Evolutionary conservation across 257 asterid genomes (phyloP).

Genomic region (Przewalskia tangutica): DNA sequence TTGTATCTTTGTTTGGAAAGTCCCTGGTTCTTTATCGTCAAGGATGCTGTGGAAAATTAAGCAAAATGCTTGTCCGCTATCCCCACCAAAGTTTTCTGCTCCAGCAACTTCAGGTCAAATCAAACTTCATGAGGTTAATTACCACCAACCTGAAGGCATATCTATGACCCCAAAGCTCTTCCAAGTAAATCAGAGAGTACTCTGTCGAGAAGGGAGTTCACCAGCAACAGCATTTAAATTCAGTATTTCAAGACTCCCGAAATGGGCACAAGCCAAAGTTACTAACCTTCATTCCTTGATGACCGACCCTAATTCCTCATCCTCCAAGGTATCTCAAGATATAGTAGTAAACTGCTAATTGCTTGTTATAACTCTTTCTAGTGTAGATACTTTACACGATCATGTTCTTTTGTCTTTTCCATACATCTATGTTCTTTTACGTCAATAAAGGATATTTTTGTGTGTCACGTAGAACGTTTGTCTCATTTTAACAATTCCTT

Average conservation of each 20-base stretch:
- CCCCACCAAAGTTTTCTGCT: constrained; percentile 14
- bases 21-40: constrained; percentile 41
- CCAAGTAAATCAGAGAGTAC: constrained; percentile 11
- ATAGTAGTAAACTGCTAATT: background rate
- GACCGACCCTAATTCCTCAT: constrained; percentile 17
- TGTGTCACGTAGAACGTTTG: background rate
- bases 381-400: background rate
- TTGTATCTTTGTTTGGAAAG: constrained; percentile 65
- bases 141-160: constrained; percentile 22
- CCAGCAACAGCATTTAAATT: constrained; percentile 34
- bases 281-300: constrained; percentile 11
- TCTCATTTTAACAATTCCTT: background rate
- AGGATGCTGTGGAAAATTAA: constrained; percentile 34
- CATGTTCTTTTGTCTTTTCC: background rate
- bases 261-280: constrained; percentile 53
- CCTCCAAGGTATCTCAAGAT: constrained; percentile 25
- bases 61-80: constrained; percentile 18
- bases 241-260: constrained; percentile 63
- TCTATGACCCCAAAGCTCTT: constrained; percentile 10
- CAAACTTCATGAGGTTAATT: constrained; percentile 11
- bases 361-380: background rate
- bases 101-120: constrained; percentile 17
- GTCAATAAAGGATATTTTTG: background rate
- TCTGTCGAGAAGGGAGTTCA: constrained; percentile 11
- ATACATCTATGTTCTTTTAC: background rate